A percentile compares a stretch with the other conserved stretches of the same genome.
Conservation (phyloP, 495 filamentous ascomycete species). For the Aspergillus bertholletiae region DNA sequence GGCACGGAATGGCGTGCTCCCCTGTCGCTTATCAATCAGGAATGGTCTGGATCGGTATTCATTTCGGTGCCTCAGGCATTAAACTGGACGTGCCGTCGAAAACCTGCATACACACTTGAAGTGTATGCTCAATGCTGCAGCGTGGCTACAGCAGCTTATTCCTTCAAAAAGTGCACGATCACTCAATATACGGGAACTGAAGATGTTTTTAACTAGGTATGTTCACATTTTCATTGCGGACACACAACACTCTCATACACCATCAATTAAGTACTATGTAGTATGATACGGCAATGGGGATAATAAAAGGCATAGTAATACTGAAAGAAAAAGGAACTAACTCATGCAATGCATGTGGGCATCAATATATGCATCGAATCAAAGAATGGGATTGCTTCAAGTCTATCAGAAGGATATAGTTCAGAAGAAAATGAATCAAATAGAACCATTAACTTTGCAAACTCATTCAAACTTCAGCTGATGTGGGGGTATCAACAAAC, state of each 20-base stretch:
- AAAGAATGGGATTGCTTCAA: slow-evolving; percentile 13
- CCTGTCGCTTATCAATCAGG: slow-evolving; percentile 23
- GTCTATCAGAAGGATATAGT: slow-evolving; percentile 14
- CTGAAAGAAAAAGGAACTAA: slow-evolving; percentile 1
- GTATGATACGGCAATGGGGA: background rate
- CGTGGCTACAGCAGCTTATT: too few relatives aligned
- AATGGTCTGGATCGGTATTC: slow-evolving; percentile 16
- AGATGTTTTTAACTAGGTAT: too few relatives aligned
- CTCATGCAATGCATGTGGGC: background rate
- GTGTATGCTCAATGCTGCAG: too few relatives aligned
- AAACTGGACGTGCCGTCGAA: too few relatives aligned
- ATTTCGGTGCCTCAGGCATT: slow-evolving; percentile 9
- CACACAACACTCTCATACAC: too few relatives aligned
- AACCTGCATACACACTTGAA: too few relatives aligned
- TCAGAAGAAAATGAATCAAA: slow-evolving; percentile 4
- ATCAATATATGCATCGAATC: slow-evolving; percentile 20
- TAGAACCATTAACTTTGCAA: slow-evolving; percentile 9
- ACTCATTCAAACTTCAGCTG: slow-evolving; percentile 31
- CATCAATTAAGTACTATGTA: background rate
- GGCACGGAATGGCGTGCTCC: slow-evolving; percentile 22
- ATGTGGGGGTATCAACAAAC: slow-evolving; percentile 44
- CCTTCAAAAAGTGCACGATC: too few relatives aligned
- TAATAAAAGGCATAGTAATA: background rate
- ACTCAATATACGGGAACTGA: too few relatives aligned
- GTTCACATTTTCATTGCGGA: too few relatives aligned